A percentile compares a stretch with the other conserved stretches of the same genome.
phyloP scores from a whole-genome alignment of 2,329 filamentous ascomycete genomes.

The Hirsutella minnesotensis region DNA sequence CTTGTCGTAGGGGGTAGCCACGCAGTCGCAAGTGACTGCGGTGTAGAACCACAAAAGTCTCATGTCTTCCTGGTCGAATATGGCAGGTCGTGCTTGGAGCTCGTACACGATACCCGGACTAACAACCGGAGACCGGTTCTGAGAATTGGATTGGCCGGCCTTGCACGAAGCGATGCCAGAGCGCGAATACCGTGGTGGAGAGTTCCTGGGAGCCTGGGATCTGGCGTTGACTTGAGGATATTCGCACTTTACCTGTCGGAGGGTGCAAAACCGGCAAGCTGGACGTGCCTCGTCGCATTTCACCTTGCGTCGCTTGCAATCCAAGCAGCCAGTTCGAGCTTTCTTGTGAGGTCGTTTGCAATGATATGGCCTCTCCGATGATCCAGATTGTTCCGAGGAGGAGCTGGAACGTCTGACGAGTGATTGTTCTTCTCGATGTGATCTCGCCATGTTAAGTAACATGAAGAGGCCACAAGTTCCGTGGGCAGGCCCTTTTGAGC shows the following conservation, averaged over 20 bases:
- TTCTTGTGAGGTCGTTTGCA: slow-evolving; percentile 43
- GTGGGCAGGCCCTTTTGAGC: too few relatives aligned
- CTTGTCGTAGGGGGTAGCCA: slow-evolving; percentile 26
- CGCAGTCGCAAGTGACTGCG: slow-evolving; percentile 30
- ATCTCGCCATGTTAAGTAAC: too few relatives aligned
- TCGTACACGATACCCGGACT: slow-evolving; percentile 9
- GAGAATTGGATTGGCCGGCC: too few relatives aligned
- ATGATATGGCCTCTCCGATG: slow-evolving; percentile 16
- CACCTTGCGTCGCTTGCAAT: slow-evolving; percentile 43
- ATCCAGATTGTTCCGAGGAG: too few relatives aligned
- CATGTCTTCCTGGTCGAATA: slow-evolving; percentile 32
- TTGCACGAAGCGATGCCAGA: too few relatives aligned
- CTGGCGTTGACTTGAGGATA: slow-evolving; percentile 17
- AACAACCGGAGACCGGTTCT: too few relatives aligned
- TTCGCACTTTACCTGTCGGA: slow-evolving; percentile 34
- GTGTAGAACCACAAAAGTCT: slow-evolving; percentile 45
- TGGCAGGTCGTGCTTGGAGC: slow-evolving; percentile 17
- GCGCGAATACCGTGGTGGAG: too few relatives aligned
- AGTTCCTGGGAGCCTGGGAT: not conserved
- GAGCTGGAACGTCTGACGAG: too few relatives aligned
- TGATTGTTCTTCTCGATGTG: too few relatives aligned
- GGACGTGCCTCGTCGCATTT: slow-evolving; percentile 43
- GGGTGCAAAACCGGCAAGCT: slow-evolving; percentile 34
- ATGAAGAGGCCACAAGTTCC: too few relatives aligned
- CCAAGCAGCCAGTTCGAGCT: slow-evolving; percentile 38